Evolutionary conservation across 768 basidiomycete species (phyloP), one percentile per base, ranked within the genome.

Genomic region (Ramaria sp.): DNA sequence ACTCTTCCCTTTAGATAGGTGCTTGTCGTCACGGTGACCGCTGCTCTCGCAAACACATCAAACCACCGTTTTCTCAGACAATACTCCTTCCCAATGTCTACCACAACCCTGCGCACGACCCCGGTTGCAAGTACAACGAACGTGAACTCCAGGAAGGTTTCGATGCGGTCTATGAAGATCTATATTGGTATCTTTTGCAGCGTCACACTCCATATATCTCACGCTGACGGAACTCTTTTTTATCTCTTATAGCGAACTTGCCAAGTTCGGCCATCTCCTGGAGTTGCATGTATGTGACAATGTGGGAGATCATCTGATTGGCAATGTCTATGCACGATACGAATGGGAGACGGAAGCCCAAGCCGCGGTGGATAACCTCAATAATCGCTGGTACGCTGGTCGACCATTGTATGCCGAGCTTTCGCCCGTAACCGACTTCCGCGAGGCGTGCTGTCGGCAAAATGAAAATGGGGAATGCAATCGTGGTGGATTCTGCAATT

Each of bases 221-320:
- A 55, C 22, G 55, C 13, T 55, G 48, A 42, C 49, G 43, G n/a
- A n/a, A n/a, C n/a, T 27, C 52, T 34, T 37, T 47, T 18, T 34
- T 34, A 2, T 22, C 20, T 28, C 39, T 47, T 36, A 39, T 49
- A 72, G 73, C 65, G 95, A 98, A 66, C 70, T 99, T 36, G 74
- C 88, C 38, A 96, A 97, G 69, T 97, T 91, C 66, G 96, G 96
- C 3, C 88, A 98, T 70, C 75, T 99, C 55, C 71, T 96, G 48
- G 96, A 99, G 70, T 76, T 99, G 57, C 96, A 99, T 69, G 94
- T 99, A 12, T 99, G 95, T 65, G 95, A 99, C 71, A 99, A 99
- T 64, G 94, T 99, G 32, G 96, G 96, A n/a, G 96, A 98, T 65
- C 95, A 99, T 65, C 75, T 98, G 24, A 90, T 95, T 63, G 94